phyloP scores from a whole-genome alignment of 2,329 filamentous ascomycete genomes.

The Alternaria sp. region DNA sequence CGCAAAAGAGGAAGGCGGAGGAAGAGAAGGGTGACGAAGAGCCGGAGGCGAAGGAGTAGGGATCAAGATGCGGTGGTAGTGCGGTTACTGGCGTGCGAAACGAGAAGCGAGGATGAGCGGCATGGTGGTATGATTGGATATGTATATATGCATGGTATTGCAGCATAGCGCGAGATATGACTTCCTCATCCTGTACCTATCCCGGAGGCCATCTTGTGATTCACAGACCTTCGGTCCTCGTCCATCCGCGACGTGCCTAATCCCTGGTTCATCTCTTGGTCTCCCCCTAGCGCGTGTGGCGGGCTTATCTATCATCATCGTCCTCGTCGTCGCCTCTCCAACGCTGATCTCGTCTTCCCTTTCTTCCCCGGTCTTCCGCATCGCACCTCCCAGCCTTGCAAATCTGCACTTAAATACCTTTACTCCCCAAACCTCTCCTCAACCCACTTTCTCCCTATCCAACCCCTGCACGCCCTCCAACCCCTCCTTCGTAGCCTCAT shows the following conservation, averaged over 20 bases:
- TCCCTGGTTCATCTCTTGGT: rapidly evolving
- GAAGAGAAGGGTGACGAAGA: not conserved
- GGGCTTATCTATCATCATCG: not conserved
- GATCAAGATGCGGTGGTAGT: not conserved
- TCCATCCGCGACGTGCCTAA: not conserved
- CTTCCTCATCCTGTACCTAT: not conserved
- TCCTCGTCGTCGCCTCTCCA: not conserved
- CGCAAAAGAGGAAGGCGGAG: conserved; percentile 36
- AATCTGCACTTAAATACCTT: not conserved
- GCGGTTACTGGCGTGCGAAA: not conserved
- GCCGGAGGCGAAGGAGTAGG: conserved; percentile 6
- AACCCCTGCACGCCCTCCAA: conserved; percentile 72
- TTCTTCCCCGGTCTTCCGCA: not conserved
- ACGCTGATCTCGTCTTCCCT: not conserved
- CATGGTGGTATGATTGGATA: not conserved
- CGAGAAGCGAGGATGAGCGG: not conserved
- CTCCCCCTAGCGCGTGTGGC: not conserved
- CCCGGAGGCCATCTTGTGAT: not conserved
- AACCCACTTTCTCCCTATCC: conserved; percentile 69
- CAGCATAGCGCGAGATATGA: not conserved
- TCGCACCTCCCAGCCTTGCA: not conserved
- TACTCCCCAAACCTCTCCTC: not conserved
- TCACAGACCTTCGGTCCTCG: not conserved
- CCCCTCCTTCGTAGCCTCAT: conserved; percentile 50
- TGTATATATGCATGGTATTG: not conserved